A percentile compares a stretch with the other conserved stretches of the same genome.
phyloP scores from a whole-genome alignment of 1,139 yeast genomes.

The Candida anutae region DNA sequence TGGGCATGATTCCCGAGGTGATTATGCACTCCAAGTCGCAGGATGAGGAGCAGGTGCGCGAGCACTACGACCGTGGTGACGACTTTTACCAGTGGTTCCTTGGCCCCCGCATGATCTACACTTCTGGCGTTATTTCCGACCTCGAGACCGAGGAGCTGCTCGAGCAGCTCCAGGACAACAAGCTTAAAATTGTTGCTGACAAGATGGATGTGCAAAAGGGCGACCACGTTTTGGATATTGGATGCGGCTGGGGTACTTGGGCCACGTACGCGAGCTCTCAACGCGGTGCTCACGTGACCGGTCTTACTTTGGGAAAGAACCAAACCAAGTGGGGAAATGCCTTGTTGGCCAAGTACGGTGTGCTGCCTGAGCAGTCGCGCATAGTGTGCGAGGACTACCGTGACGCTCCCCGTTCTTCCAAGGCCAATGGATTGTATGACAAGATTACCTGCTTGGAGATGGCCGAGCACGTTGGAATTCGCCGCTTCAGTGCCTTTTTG shows the following conservation, averaged over 20 bases:
- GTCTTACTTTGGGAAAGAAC: slow-evolving; percentile 82
- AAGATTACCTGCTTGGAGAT: slow-evolving; percentile 88
- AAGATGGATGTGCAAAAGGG: slow-evolving; percentile 69
- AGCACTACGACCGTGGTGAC: slow-evolving; percentile 94
- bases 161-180: slow-evolving; percentile 87
- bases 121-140: slow-evolving; percentile 78
- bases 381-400: slow-evolving; percentile 85
- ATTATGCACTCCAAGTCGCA: slow-evolving; percentile 87
- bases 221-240: slow-evolving; percentile 73
- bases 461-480: slow-evolving; percentile 96
- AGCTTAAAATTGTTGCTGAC: slow-evolving; percentile 80
- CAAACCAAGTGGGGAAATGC: slow-evolving; percentile 87
- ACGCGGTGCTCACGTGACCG: slow-evolving; percentile 82
- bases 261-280: slow-evolving; percentile 78
- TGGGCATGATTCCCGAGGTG: slow-evolving; percentile 91
- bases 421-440: slow-evolving; percentile 58
- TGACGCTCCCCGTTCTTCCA: slow-evolving; percentile 70
- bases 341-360: slow-evolving; percentile 61
- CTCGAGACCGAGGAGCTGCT: slow-evolving; percentile 65
- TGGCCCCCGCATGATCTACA: slow-evolving; percentile 92
- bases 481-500: slow-evolving; percentile 70
- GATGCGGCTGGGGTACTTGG: slow-evolving; percentile 97
- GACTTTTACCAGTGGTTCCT: slow-evolving; percentile 91
- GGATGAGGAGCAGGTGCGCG: slow-evolving; percentile 95
- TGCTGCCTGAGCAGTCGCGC: slow-evolving; percentile 59